Evolutionary conservation across 2,329 filamentous ascomycete genomes (phyloP).

Genomic region (Venturia aucupariae): DNA sequence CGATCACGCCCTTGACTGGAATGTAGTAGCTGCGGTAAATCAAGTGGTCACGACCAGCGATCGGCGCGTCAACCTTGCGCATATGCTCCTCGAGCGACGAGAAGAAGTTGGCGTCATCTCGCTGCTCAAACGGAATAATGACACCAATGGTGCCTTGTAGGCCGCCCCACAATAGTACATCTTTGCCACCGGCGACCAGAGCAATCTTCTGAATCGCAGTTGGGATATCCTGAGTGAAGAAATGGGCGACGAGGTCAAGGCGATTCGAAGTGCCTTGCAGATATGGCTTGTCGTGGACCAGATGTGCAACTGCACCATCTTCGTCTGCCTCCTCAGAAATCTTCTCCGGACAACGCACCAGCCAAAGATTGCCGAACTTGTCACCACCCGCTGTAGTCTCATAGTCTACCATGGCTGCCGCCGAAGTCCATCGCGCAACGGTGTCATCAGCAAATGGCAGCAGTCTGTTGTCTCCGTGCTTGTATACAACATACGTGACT

Average conservation of each 20-base stretch:
- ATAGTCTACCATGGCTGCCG: conserved; percentile 91
- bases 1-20: conserved; percentile 91
- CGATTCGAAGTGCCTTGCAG: conserved; percentile 83
- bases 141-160: conserved; percentile 91
- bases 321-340: conserved; percentile 86
- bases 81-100: conserved; percentile 86
- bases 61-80: conserved; percentile 72
- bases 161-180: conserved; percentile 87
- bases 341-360: conserved; percentile 79
- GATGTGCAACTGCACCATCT: conserved; percentile 78
- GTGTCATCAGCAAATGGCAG: conserved; percentile 92
- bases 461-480: conserved; percentile 79
- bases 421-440: conserved; percentile 82
- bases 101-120: conserved; percentile 97
- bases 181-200: conserved; percentile 82
- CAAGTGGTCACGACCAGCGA: conserved; percentile 88
- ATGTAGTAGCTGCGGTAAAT: conserved; percentile 95
- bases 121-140: conserved; percentile 79
- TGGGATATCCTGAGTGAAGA: conserved; percentile 84
- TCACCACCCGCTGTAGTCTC: conserved; percentile 91
- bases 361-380: conserved; percentile 95
- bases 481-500: conserved; percentile 87
- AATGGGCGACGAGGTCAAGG: conserved; percentile 76
- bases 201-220: conserved; percentile 83
- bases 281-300: conserved; percentile 84